Percentiles rank a stretch among this genome's conserved stretches.
phyloP scores from a whole-genome alignment of 2,329 filamentous ascomycete species.

The Arthrobotrys conoides region DNA sequence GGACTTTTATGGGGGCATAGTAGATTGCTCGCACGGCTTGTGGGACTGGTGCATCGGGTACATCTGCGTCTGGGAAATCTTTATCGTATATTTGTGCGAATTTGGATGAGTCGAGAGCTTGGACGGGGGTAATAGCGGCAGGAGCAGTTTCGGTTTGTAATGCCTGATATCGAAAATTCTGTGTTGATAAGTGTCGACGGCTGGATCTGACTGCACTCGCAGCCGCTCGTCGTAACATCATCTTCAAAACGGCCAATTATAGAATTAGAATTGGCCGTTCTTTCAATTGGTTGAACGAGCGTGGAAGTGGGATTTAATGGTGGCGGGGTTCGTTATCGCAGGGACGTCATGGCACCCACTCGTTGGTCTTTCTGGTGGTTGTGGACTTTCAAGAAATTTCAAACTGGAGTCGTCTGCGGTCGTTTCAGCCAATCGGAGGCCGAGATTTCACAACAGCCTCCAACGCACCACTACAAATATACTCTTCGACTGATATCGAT shows the following conservation, averaged over 20 bases:
- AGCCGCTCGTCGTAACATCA: constrained; percentile 57
- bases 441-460: constrained; percentile 27
- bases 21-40: constrained; percentile 88
- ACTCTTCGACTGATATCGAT: neutral
- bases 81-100: constrained; percentile 48
- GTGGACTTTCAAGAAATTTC: constrained; percentile 48
- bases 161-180: constrained; percentile 35
- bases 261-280: constrained; percentile 22
- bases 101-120: constrained; percentile 11
- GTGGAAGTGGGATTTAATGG: constrained; percentile 5
- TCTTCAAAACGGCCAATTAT: constrained; percentile 29
- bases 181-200: constrained; percentile 51
- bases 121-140: neutral
- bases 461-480: constrained; percentile 22
- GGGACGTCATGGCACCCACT: constrained; percentile 37
- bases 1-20: constrained; percentile 83
- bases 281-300: constrained; percentile 34
- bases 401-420: constrained; percentile 17
- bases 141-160: constrained; percentile 9
- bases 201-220: constrained; percentile 44
- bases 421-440: constrained; percentile 51
- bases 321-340: constrained; percentile 47
- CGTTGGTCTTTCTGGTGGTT: constrained; percentile 26
- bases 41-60: constrained; percentile 73
- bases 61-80: constrained; percentile 28